A percentile compares a stretch with the other conserved stretches of the same genome.
phyloP scores from a whole-genome alignment of 345 rosid species.

The Trapa bicornis region DNA sequence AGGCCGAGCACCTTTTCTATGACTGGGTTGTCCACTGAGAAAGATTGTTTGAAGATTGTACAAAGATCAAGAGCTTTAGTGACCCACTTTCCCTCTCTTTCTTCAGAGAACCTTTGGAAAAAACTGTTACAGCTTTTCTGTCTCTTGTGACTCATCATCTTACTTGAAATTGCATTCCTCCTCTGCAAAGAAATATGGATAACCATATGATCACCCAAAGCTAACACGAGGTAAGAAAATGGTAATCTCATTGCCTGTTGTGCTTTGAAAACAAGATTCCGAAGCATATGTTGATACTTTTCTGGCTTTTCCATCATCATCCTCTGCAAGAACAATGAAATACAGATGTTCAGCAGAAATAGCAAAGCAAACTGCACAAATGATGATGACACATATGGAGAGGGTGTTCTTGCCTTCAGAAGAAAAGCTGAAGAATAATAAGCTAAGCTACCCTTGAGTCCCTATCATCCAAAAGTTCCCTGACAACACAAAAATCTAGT shows the following conservation, averaged over 20 bases:
- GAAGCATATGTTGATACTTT: slow-evolving; percentile 87
- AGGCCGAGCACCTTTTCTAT: background rate
- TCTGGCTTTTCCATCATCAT: slow-evolving; percentile 99
- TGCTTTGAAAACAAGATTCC: slow-evolving; percentile 84
- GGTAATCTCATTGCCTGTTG: slow-evolving; percentile 57
- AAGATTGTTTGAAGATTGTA: background rate
- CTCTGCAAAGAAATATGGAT: slow-evolving; percentile 35
- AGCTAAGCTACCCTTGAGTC: slow-evolving; percentile 76
- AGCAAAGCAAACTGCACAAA: background rate
- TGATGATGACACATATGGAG: background rate
- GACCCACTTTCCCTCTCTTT: background rate
- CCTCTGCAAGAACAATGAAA: slow-evolving; percentile 39
- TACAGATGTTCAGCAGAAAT: slow-evolving; percentile 15
- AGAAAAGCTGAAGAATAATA: slow-evolving; percentile 95
- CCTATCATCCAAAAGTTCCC: slow-evolving; percentile 89
- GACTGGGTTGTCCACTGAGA: background rate
- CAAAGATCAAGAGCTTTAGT: background rate
- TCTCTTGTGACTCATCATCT: background rate
- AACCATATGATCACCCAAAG: background rate
- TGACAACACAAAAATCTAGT: slow-evolving; percentile 22
- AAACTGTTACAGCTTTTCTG: background rate
- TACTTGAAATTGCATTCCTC: background rate
- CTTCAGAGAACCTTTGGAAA: background rate
- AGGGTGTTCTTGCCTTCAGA: slow-evolving; percentile 52
- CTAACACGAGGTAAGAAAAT: background rate